phyloP scores from a whole-genome alignment of 176 grass and related monocot species.

The Metroxylon sagu region DNA sequence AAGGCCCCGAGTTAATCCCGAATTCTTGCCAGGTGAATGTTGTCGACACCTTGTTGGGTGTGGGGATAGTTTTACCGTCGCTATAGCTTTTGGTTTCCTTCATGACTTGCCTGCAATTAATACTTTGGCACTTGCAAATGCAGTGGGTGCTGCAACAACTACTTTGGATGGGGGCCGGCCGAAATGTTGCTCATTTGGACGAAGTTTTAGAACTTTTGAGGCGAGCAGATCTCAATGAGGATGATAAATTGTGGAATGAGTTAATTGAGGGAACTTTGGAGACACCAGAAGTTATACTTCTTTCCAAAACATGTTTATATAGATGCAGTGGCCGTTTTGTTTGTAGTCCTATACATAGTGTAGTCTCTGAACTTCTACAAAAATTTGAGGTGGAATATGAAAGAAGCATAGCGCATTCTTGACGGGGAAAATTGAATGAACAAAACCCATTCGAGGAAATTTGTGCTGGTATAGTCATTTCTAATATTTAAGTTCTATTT shows the following conservation, averaged over 20 bases:
- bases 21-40: conserved; percentile 47
- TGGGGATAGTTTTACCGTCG: conserved; percentile 90
- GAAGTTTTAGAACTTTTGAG: conserved; percentile 70
- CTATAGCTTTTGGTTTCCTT: conserved; percentile 88
- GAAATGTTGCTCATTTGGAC: conserved; percentile 72
- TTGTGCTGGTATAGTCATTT: no score
- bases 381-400: conserved; percentile 43
- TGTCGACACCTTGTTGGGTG: conserved; percentile 93
- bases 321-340: conserved; percentile 16
- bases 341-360: conserved; percentile 34
- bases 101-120: conserved; percentile 43
- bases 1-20: not conserved
- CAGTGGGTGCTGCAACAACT: conserved; percentile 83
- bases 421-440: not conserved
- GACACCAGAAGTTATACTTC: conserved; percentile 31
- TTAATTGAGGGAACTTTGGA: conserved; percentile 38
- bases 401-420: conserved; percentile 48
- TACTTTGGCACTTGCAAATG: conserved; percentile 78
- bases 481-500: no score
- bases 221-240: conserved; percentile 61
- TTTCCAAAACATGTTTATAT: conserved; percentile 36
- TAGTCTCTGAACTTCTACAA: conserved; percentile 47
- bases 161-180: conserved; percentile 76
- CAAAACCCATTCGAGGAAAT: no score
- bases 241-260: conserved; percentile 49